Base-by-base conservation (phyloP, 2,329 filamentous ascomycete species). In the Fusarium camptoceras region DNA sequence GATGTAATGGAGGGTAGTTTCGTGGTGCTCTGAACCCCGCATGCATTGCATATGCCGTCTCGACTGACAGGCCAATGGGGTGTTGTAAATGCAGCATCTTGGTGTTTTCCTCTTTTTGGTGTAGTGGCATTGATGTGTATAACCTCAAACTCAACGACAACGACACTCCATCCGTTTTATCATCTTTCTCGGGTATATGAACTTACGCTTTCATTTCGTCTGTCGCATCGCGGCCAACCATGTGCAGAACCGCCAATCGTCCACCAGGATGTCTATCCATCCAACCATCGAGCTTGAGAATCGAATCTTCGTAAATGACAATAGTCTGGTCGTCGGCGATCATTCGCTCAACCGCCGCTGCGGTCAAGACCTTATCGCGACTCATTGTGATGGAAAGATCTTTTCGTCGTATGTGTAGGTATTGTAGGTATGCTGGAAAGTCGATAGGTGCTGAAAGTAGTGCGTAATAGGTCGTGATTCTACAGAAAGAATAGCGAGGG, bases 221-320 rank as follows among this genome's bases (percentile, higher is more conserved):
- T 1, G 78, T 80, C 20, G 78, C 77, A 73, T 80, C 78, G 71
- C 77, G 72, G 12, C 78, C 78, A 4, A 80, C 77, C 78, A 80
- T 89, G 78, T 90, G 88, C 67, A 86, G 75, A 65, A 90, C 88
- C 22, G 87, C 86, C 27, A 90, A 78, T 16, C 81, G 79, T 31
- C 88, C 88, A 22, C 88, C 88, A 0, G 88, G 88, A 72, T 90
- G 88, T 59, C 79, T 83, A 57, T 84, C 76, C 70, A 89, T 82
- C 88, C 88, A 91, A 44, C 81, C 78, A 72, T 88, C 86, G 39
- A 90, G 83, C 59, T 83, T 81, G 70, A 90, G 79, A 18, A 87
- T 84, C 54, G 80, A 73, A 46, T 86, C 87, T 47, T 89, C 83
- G 68, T 83, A 84, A 57, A 90, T 84, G 70, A 90, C 83, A 57